phyloP scores from a whole-genome alignment of 2,329 filamentous ascomycete genomes.

The Ceratocystis ficicola region DNA sequence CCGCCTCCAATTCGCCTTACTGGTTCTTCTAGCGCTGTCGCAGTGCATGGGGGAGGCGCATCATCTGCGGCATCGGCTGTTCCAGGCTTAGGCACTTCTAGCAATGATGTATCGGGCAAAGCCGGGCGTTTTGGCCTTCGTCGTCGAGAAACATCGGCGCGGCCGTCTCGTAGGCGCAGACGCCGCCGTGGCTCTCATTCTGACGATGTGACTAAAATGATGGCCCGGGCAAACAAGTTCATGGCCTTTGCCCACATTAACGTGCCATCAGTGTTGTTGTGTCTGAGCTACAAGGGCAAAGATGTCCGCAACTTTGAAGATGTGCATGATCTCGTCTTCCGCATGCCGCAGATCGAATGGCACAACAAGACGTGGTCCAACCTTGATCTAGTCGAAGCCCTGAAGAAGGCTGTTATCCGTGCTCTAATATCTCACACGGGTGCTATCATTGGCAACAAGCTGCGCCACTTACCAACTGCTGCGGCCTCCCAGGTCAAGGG shows the following conservation, averaged over 20 bases:
- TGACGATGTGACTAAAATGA: slow-evolving; percentile 94
- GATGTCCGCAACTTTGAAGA: slow-evolving; percentile 93
- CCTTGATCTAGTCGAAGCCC: slow-evolving; percentile 76
- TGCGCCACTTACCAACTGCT: slow-evolving; percentile 73
- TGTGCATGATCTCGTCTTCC: slow-evolving; percentile 94
- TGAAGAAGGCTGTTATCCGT: slow-evolving; percentile 90
- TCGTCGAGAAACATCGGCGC: slow-evolving; percentile 35
- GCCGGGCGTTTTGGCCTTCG: slow-evolving; percentile 42
- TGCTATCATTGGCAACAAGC: slow-evolving; percentile 94
- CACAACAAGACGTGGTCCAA: slow-evolving; percentile 99
- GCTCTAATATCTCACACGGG: slow-evolving; percentile 91
- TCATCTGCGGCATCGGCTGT: slow-evolving; percentile 2
- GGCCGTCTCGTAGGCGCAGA: slow-evolving; percentile 34
- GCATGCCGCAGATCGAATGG: slow-evolving; percentile 86
- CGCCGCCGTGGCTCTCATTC: slow-evolving; percentile 40
- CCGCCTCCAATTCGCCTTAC: slow-evolving; percentile 4
- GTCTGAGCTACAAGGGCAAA: slow-evolving; percentile 91
- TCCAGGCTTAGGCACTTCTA: neutral
- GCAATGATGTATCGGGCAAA: neutral
- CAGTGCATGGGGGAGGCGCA: neutral
- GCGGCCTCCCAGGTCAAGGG: slow-evolving; percentile 55
- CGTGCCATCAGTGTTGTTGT: slow-evolving; percentile 88
- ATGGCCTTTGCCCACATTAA: slow-evolving; percentile 96
- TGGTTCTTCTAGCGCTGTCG: neutral
- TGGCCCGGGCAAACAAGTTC: slow-evolving; percentile 85